Percentiles rank a stretch among this genome's conserved stretches.
Evolutionary conservation across 139 green algal species (phyloP).

Genomic region (Chlamydomonas asymmetrica): DNA sequence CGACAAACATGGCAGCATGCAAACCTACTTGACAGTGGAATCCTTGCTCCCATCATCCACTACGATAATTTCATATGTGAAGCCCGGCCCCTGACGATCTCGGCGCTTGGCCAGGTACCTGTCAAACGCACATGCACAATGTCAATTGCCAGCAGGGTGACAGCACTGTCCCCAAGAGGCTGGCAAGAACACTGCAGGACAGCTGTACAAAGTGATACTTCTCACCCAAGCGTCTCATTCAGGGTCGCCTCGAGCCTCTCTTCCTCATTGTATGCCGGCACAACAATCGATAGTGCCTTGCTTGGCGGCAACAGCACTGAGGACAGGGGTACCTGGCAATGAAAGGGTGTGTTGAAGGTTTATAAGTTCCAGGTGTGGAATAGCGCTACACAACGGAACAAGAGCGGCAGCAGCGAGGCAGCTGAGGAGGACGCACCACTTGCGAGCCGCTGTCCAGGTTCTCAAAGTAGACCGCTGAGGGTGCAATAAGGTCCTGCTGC

Average conservation of each 20-base stretch:
- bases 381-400: too few species aligned
- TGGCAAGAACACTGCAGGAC: too few species aligned
- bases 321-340: slow-evolving; percentile 51
- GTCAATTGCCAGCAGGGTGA: too few species aligned
- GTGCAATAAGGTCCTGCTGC: too few species aligned
- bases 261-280: slow-evolving; percentile 96
- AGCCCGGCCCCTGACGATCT: slow-evolving; percentile 69
- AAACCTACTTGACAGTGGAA: slow-evolving; percentile 57
- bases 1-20: too few species aligned
- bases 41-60: slow-evolving; percentile 96
- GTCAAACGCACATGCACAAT: too few species aligned
- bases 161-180: too few species aligned
- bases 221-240: slow-evolving; percentile 73
- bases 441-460: too few species aligned
- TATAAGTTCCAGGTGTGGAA: slow-evolving; percentile 5
- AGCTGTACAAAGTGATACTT: too few species aligned
- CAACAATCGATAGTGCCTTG: slow-evolving; percentile 77
- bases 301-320: slow-evolving; percentile 69
- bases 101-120: slow-evolving; percentile 72
- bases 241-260: slow-evolving; percentile 77
- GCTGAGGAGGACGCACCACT: too few species aligned
- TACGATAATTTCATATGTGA: slow-evolving; percentile 94
- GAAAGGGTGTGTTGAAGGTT: not conserved
- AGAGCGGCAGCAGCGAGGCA: too few species aligned
- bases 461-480: not conserved